These are phyloP conservation scores for Zymoseptoria pseudotritici DNA, from an alignment of 2,329 filamentous ascomycete species.

Conservation along the genomic window DNA sequence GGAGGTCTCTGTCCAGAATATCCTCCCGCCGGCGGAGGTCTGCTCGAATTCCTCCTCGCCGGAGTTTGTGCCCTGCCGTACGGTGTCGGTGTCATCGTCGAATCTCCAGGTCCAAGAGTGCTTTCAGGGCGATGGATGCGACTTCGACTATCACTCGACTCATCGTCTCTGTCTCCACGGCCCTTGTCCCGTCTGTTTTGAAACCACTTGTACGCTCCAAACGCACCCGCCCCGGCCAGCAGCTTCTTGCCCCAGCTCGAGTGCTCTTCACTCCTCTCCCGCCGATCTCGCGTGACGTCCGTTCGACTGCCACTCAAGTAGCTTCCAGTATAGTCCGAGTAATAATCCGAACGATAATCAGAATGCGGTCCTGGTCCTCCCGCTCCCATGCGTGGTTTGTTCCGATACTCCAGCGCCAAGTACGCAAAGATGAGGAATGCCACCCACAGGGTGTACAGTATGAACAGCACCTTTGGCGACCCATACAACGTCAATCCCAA, in stretches of 20 bases:
- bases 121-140: constrained; percentile 6
- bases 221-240: constrained; percentile 48
- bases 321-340: constrained; percentile 23
- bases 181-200: constrained; percentile 36
- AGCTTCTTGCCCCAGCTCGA: constrained; percentile 38
- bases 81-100: neutral
- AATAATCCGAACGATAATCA: constrained; percentile 18
- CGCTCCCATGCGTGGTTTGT: constrained; percentile 34
- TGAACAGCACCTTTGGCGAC: constrained; percentile 75
- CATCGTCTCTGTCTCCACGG: constrained; percentile 14
- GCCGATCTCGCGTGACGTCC: constrained; percentile 40
- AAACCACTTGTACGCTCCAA: constrained; percentile 52
- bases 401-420: constrained; percentile 64
- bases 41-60: constrained; percentile 2
- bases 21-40: constrained; percentile 7
- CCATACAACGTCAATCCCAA: constrained; percentile 88
- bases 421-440: constrained; percentile 65
- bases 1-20: constrained; percentile 8
- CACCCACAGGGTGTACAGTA: constrained; percentile 76
- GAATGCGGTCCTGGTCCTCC: constrained; percentile 8
- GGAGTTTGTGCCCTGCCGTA: neutral
- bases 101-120: constrained; percentile 12
- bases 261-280: constrained; percentile 14
- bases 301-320: constrained; percentile 45
- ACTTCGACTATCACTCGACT: neutral